Evolutionary conservation across 805 yeast genomes (phyloP).

Genomic region (Wickerhamiella siamensis): DNA sequence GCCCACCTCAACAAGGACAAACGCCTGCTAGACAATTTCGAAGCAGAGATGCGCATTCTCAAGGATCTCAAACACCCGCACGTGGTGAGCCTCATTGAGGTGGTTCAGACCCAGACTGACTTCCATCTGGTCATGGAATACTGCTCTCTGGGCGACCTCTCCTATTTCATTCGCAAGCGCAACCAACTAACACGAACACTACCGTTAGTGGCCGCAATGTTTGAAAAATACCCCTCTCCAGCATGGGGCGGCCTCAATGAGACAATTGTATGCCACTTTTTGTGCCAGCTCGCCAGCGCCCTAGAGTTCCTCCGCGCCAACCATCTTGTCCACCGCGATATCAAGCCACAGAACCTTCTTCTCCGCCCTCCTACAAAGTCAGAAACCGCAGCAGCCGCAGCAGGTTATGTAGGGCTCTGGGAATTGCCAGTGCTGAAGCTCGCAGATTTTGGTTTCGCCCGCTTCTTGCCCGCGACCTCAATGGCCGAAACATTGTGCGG

Average conservation of each 20-base stretch:
- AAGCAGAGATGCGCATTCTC: slow-evolving; percentile 78
- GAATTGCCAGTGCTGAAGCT: slow-evolving; percentile 82
- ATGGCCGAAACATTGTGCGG: slow-evolving; percentile 97
- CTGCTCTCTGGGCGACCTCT: slow-evolving; percentile 88
- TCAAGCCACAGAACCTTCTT: slow-evolving; percentile 79
- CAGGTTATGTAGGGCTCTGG: slow-evolving; percentile 62
- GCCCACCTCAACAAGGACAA: slow-evolving; percentile 53
- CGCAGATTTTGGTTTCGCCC: slow-evolving; percentile 96
- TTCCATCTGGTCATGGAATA: slow-evolving; percentile 92
- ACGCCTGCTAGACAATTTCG: slow-evolving; percentile 79
- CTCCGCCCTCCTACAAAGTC: slow-evolving; percentile 71
- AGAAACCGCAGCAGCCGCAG: slow-evolving; percentile 39
- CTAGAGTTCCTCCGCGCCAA: slow-evolving; percentile 66
- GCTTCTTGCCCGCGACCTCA: slow-evolving; percentile 83
- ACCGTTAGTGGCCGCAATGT: slow-evolving; percentile 62
- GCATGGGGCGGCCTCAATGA: slow-evolving; percentile 65
- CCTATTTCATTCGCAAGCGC: slow-evolving; percentile 68
- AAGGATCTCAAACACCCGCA: slow-evolving; percentile 87
- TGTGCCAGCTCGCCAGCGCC: slow-evolving; percentile 77
- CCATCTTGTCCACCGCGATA: slow-evolving; percentile 85
- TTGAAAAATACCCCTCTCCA: slow-evolving; percentile 75
- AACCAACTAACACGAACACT: slow-evolving; percentile 56
- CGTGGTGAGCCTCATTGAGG: slow-evolving; percentile 74
- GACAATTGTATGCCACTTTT: slow-evolving; percentile 63
- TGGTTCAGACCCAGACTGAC: slow-evolving; percentile 57